phyloP scores from a whole-genome alignment of 768 basidiomycete genomes.

The Suillus plorans region DNA sequence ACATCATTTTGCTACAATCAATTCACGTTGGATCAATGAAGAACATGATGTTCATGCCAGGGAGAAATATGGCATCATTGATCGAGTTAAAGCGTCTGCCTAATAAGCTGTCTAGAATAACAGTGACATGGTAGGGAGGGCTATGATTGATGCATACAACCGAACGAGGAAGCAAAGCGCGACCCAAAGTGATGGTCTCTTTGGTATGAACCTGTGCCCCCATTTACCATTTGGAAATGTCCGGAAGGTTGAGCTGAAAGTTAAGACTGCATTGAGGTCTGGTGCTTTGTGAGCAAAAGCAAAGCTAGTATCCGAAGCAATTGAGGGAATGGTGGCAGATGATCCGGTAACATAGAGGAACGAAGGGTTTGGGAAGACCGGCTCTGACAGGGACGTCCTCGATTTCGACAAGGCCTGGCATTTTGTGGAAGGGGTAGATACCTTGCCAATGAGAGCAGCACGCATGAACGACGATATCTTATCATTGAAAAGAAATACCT shows the following conservation, averaged over 20 bases:
- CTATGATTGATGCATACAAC: slow-evolving; percentile 64
- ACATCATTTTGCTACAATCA: slow-evolving; percentile 19
- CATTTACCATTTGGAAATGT: slow-evolving; percentile 69
- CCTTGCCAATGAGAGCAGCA: neutral
- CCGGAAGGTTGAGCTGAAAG: slow-evolving; percentile 54
- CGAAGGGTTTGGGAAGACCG: slow-evolving; percentile 13
- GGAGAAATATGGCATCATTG: slow-evolving; percentile 76
- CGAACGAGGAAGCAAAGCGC: slow-evolving; percentile 59
- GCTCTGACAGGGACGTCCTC: too few species aligned
- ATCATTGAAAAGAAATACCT: too few species aligned
- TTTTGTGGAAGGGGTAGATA: slow-evolving; percentile 2
- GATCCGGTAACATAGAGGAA: slow-evolving; percentile 60
- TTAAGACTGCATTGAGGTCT: slow-evolving; percentile 44
- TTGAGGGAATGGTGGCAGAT: slow-evolving; percentile 51
- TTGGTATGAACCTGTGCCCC: slow-evolving; percentile 66
- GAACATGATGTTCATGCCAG: slow-evolving; percentile 61
- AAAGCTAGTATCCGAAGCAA: slow-evolving; percentile 60
- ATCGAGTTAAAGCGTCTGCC: slow-evolving; percentile 82
- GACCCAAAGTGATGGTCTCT: slow-evolving; percentile 61
- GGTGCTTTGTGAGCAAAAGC: slow-evolving; percentile 77
- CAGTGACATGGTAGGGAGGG: slow-evolving; percentile 63
- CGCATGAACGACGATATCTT: too few species aligned
- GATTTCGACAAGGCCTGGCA: neutral
- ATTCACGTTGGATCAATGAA: slow-evolving; percentile 69
- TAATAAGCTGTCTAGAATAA: slow-evolving; percentile 75